Evolutionary conservation across 2,329 filamentous ascomycete species (phyloP).

Genomic region (Fusarium oxysporum): DNA sequence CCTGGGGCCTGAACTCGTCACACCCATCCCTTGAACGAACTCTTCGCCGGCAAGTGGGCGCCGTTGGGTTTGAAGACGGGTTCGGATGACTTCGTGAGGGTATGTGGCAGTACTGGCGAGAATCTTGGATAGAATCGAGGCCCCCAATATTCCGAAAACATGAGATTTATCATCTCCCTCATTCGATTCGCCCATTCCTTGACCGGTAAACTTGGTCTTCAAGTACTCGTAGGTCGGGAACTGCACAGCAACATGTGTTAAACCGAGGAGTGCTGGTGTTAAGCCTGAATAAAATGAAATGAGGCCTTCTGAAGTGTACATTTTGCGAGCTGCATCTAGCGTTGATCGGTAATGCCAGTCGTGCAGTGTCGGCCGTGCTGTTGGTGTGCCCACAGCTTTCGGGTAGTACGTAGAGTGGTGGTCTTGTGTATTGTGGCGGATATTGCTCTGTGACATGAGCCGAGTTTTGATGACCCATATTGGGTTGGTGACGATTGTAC

Average conservation of each 20-base stretch:
- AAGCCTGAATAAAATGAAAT: slow-evolving; percentile 95
- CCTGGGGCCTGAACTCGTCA: slow-evolving; percentile 48
- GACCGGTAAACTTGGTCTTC: slow-evolving; percentile 89
- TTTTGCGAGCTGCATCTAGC: slow-evolving; percentile 91
- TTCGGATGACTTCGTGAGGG: slow-evolving; percentile 95
- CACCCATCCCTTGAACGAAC: slow-evolving; percentile 63
- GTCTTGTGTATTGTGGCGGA: slow-evolving; percentile 53
- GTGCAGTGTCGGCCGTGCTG: slow-evolving; percentile 67
- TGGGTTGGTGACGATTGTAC: slow-evolving; percentile 93
- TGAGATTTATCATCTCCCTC: slow-evolving; percentile 63
- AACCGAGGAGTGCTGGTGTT: slow-evolving; percentile 88
- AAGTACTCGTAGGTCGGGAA: slow-evolving; percentile 96
- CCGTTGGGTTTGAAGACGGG: slow-evolving; percentile 92
- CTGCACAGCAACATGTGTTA: slow-evolving; percentile 96
- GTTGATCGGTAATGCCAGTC: slow-evolving; percentile 96
- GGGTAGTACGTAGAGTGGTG: slow-evolving; percentile 57
- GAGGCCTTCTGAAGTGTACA: slow-evolving; percentile 92
- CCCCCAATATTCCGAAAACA: slow-evolving; percentile 85
- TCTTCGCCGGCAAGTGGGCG: slow-evolving; percentile 70
- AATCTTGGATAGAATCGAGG: slow-evolving; percentile 93
- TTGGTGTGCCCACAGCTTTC: slow-evolving; percentile 64
- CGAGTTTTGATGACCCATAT: slow-evolving; percentile 99
- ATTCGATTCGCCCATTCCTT: slow-evolving; percentile 80
- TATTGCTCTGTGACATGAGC: slow-evolving; percentile 90
- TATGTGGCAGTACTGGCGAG: slow-evolving; percentile 96